These are phyloP conservation scores for Phytophthora citrophthora DNA, from an alignment of 352 stramenopile genomes.

Conservation along the genomic window DNA sequence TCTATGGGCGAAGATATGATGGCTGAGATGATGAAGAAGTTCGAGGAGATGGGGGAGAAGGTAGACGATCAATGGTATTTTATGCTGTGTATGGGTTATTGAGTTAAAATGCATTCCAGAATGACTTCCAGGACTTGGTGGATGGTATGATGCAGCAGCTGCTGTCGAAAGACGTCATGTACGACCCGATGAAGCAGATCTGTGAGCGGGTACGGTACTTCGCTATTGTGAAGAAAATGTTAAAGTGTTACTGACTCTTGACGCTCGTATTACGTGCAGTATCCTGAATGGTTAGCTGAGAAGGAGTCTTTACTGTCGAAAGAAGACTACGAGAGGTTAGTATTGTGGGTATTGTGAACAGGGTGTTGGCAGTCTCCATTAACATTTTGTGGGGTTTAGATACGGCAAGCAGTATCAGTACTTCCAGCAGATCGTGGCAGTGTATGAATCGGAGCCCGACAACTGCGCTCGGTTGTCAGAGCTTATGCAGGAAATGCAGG, in stretches of 20 bases:
- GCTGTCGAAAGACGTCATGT: slow-evolving; percentile 98
- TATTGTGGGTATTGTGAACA: not conserved
- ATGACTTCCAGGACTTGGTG: slow-evolving; percentile 93
- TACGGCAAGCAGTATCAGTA: slow-evolving; percentile 98
- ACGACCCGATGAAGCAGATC: slow-evolving; percentile 97
- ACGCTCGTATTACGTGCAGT: slow-evolving; percentile 54
- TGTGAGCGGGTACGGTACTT: slow-evolving; percentile 76
- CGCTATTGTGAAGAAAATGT: not conserved
- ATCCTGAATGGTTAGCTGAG: slow-evolving; percentile 96
- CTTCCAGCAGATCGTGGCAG: slow-evolving; percentile 96
- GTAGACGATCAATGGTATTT: slow-evolving; percentile 28
- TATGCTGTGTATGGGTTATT: slow-evolving; percentile 1
- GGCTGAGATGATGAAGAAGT: slow-evolving; percentile 96
- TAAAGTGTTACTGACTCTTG: not conserved
- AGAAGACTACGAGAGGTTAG: slow-evolving; percentile 92
- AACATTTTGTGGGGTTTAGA: slow-evolving; percentile 34
- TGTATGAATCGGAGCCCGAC: slow-evolving; percentile 97
- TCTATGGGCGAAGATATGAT: slow-evolving; percentile 96
- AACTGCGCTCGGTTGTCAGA: slow-evolving; percentile 96
- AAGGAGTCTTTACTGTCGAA: slow-evolving; percentile 90
- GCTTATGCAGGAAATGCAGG: slow-evolving; percentile 97
- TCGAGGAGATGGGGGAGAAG: slow-evolving; percentile 95
- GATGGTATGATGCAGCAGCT: slow-evolving; percentile 99
- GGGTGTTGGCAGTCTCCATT: slow-evolving; percentile 1
- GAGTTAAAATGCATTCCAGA: slow-evolving; percentile 35